Base-by-base conservation (phyloP, 768 basidiomycete species). In the Serendipita sp. region DNA sequence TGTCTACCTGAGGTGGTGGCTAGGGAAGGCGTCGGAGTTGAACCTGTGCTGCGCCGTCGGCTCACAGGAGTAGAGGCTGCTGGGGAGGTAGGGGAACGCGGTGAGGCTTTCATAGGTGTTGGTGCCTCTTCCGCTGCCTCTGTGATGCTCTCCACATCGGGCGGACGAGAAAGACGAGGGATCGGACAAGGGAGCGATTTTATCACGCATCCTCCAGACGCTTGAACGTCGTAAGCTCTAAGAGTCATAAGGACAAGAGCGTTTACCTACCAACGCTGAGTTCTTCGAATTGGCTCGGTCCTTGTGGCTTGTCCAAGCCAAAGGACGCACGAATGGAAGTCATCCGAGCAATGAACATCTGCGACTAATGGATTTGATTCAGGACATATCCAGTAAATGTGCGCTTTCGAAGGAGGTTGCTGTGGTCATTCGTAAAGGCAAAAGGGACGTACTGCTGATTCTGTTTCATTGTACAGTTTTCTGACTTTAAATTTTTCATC, bases 401-500 rank as follows among this genome's bases (percentile, higher is more conserved):
- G 9, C 30, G 44, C 33, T 33, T 9, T 20, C 33, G 41, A 44
- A 30, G 42, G 1, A 11, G n/a, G n/a, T 44, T 13, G 33, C 11
- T 24, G n/a, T n/a, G n/a, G n/a, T n/a, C n/a, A n/a, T n/a, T n/a
- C n/a, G n/a, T n/a, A 38, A 44, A n/a, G 42, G 28, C 28, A 61
- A 24, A 11, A 42, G 13, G 16, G 3, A 68, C 77, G 69, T 74
- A 90, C 88, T 66, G 86, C 87, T 64, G 79, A 74, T 71, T 90
- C 89, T 42, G 87, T 79, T 68, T 90, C 87, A 11, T 78, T 76
- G 68, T 90, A 76, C 65, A 91, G 72, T 70, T 80, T 83, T 67
- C 80, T 76, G 17, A 86, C 85, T 72, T 83, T 89, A 72, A 87
- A 86, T 60, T 81, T 81, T 71, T 90, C 89, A 69, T 81, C 82